Percentiles rank a stretch among this genome's conserved stretches.
These are phyloP conservation scores for Spergularia marina DNA, from an alignment of 148 eudicot genomes.

Conservation along the genomic window DNA sequence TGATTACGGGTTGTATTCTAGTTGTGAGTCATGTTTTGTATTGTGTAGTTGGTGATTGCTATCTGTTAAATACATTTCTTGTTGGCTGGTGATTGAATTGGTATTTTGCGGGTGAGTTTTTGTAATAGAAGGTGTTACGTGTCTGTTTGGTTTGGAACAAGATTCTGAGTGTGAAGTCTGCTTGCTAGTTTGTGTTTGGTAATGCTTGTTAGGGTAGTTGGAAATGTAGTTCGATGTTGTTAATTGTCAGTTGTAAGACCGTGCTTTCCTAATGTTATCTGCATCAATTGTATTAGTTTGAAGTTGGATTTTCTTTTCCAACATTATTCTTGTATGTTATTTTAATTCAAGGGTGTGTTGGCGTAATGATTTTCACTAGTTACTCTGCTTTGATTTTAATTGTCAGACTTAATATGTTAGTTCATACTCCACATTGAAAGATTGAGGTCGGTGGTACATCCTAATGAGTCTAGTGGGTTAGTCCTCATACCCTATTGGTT, in stretches of 20 bases:
- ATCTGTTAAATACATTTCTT: neutral
- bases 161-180: neutral
- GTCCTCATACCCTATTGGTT: neutral
- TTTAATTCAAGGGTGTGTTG: neutral
- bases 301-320: neutral
- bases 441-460: neutral
- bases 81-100: neutral
- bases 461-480: neutral
- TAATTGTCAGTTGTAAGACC: neutral
- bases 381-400: slow-evolving; percentile 1
- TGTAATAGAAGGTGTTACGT: neutral
- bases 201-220: neutral
- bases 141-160: neutral
- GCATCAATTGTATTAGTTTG: neutral
- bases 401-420: neutral
- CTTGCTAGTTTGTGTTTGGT: slow-evolving; percentile 6
- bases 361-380: neutral
- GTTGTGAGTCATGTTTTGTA: slow-evolving; percentile 5
- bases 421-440: neutral
- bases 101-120: neutral
- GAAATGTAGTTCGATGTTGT: neutral
- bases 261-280: neutral
- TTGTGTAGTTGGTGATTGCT: neutral
- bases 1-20: neutral
- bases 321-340: neutral